Base-by-base conservation (phyloP, 179 eudicot genomes). In the Drosera spatulata region DNA sequence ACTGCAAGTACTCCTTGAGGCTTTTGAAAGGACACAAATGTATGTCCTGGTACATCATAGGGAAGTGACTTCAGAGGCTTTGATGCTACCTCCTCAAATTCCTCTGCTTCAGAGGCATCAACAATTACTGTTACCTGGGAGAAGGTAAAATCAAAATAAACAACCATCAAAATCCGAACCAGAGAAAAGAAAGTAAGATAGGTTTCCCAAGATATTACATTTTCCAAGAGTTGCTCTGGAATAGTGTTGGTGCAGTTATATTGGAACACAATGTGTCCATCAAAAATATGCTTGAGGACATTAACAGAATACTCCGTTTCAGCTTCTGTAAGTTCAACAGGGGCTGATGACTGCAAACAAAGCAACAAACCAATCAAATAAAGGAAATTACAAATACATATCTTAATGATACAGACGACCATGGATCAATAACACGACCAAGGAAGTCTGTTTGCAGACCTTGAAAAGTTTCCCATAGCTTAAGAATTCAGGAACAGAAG, bases 81-180 rank as follows among this genome's bases (percentile, higher is more conserved):
- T 39, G 81, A 61, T 67, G 81, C 80, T 50, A 75, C 71, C 75
- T 89, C 99, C 59, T 78, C 52, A 65, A 93, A 93, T 56, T 93
- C 99, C 78, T 89, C 99, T 13, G 99, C 99, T 60, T 93, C 99
- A 49, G 99, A 89, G 69, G 95, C 84, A 74, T 93, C 99, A 63
- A 93, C 97, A 55, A 83, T 55, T 69, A 93, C 95, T 65, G 82
- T 49, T 59, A 90, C 97, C 99, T 93, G 71, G 70, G 5, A 63
- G 62, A 37, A 69, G 14, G 58, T 37, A 61, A n/a, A 58, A 41
- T 42, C 39, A 9, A 64, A 50, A 42, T n/a, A 53, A 55, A 50
- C 33, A 22, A 22, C 33, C 33, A 1, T 47, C 61, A 10, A 46
- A 41, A 61, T 55, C 14, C 14, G 38, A 48, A 50, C 12, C 50